phyloP scores from a whole-genome alignment of 805 yeast species.

The Torulaspora maleeae region DNA sequence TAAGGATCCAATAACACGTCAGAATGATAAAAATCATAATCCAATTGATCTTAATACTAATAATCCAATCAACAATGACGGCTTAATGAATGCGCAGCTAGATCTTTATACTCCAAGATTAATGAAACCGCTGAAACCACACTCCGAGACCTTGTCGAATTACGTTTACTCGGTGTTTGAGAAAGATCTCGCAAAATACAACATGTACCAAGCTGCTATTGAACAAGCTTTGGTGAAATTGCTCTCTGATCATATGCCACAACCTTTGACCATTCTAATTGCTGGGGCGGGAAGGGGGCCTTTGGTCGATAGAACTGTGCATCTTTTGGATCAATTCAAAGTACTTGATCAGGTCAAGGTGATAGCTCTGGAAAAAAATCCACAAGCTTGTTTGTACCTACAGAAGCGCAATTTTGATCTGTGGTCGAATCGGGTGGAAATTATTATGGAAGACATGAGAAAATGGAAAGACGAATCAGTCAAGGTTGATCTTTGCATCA shows the following conservation, averaged over 20 bases:
- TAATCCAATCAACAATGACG: constrained; percentile 6
- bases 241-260: constrained; percentile 13
- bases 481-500: constrained; percentile 56
- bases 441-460: constrained; percentile 59
- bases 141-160: constrained; percentile 50
- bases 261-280: constrained; percentile 45
- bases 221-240: constrained; percentile 46
- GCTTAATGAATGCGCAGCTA: neutral
- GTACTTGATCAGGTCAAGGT: constrained; percentile 32
- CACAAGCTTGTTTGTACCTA: constrained; percentile 51
- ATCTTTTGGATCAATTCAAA: constrained; percentile 38
- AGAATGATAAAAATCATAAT: neutral
- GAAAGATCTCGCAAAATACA: constrained; percentile 63
- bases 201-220: constrained; percentile 62
- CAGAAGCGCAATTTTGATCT: constrained; percentile 43
- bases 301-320: constrained; percentile 51
- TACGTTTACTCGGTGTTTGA: constrained; percentile 67
- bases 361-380: constrained; percentile 69
- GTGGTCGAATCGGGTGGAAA: constrained; percentile 51
- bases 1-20: neutral
- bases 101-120: constrained; percentile 23
- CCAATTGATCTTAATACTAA: neutral
- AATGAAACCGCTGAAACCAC: constrained; percentile 68
- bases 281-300: constrained; percentile 92
- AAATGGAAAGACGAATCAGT: constrained; percentile 39